Evolutionary conservation across 2,329 filamentous ascomycete species (phyloP).

Genomic region (Xylaria polymorpha): DNA sequence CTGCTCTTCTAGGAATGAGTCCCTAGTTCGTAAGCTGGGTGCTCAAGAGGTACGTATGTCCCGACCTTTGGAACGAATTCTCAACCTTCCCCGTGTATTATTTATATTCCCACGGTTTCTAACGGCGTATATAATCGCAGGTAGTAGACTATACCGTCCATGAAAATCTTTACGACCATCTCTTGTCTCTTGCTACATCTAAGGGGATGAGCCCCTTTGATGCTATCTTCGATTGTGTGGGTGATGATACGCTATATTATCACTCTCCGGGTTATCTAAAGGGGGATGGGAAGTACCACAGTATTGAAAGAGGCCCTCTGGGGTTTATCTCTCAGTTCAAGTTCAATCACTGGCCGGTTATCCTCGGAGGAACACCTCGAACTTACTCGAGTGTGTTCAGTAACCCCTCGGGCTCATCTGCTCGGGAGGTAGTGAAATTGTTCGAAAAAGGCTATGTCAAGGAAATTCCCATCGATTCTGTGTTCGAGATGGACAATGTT

Average conservation of each 20-base stretch:
- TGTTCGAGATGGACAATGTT: conserved; percentile 38
- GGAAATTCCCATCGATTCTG: conserved; percentile 40
- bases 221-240: conserved; percentile 43
- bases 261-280: conserved; percentile 42
- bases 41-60: conserved; percentile 43
- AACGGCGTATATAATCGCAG: conserved; percentile 24
- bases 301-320: conserved; percentile 37
- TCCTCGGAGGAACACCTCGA: conserved; percentile 41
- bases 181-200: conserved; percentile 32
- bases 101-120: neutral
- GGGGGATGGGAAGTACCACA: conserved; percentile 40
- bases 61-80: neutral
- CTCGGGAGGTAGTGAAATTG: conserved; percentile 27
- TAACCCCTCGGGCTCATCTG: conserved; percentile 32
- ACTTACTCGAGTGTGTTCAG: conserved; percentile 34
- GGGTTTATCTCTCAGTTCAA: conserved; percentile 40
- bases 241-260: conserved; percentile 42
- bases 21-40: conserved; percentile 41
- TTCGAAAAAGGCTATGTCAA: conserved; percentile 33
- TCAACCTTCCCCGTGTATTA: neutral
- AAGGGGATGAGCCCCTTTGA: conserved; percentile 34
- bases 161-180: conserved; percentile 36
- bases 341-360: conserved; percentile 37
- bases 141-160: conserved; percentile 44
- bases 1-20: conserved; percentile 43